Base-by-base conservation (phyloP, 148 eudicot species). In the Simmondsia chinensis region DNA sequence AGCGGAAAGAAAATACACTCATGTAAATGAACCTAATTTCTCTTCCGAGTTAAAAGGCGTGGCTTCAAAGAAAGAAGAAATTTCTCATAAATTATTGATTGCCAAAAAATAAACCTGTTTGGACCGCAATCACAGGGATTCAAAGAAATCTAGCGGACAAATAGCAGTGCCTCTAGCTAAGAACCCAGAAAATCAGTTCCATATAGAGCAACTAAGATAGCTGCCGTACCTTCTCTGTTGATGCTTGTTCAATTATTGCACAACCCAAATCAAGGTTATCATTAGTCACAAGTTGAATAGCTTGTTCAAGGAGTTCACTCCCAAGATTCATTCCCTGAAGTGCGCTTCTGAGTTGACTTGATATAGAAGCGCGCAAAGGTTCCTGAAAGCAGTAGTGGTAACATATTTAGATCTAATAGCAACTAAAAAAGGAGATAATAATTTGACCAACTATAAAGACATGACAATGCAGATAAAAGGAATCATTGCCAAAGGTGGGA, bases 151-250 rank as follows among this genome's bases (percentile, higher is more conserved):
- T 1, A 39, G 7, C 0, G n/a, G 31, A 1, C 1, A 3, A 12
- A 20, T n/a, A 30, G 1, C 23, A 10, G 2, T 1, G 37, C 4
- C 61, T 56, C 61, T 11, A 67, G 65, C 54, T 51, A 43, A 37
- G 41, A 32, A 39, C 45, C 28, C 44, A 24, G 31, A 13, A 38
- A 17, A 28, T 61, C 51, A 61, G n/a, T n/a, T n/a, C n/a, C n/a
- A n/a, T n/a, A n/a, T n/a, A n/a, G n/a, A n/a, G n/a, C n/a, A n/a
- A n/a, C n/a, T n/a, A n/a, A n/a, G n/a, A n/a, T n/a, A n/a, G n/a
- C n/a, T n/a, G n/a, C n/a, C n/a, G n/a, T n/a, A 82, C 97, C 95
- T 79, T 91, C 31, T 85, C 95, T 13, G 88, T 79, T 38, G 95
- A 95, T 58, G 95, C 87, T 57, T 85, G 82, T 66, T 86, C 95